These are phyloP conservation scores for Colletotrichum aenigma DNA, from an alignment of 2,329 filamentous ascomycete genomes.

Conservation along the genomic window DNA sequence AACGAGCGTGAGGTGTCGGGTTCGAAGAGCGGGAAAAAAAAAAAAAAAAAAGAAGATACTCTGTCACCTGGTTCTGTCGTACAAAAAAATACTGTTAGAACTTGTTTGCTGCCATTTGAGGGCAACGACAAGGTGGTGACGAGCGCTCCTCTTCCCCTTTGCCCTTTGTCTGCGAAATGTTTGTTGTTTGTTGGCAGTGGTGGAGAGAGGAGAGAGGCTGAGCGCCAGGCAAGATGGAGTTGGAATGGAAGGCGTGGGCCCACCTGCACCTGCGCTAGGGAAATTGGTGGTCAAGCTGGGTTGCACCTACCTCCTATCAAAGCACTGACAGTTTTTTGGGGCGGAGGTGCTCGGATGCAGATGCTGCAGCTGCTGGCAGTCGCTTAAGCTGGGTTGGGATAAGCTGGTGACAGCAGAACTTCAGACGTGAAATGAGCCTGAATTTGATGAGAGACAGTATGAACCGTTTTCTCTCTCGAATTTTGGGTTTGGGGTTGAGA, in stretches of 20 bases:
- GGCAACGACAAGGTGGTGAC: neutral
- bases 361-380: neutral
- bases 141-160: constrained; percentile 1
- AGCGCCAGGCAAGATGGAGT: constrained; percentile 13
- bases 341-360: neutral
- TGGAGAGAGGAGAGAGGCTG: constrained; percentile 18
- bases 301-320: constrained; percentile 18
- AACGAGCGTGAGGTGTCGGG: constrained; percentile 17
- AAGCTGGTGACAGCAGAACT: neutral
- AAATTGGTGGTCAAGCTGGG: constrained; percentile 16
- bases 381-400: neutral
- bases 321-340: constrained; percentile 6
- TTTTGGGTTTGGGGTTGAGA: neutral
- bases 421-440: neutral
- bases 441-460: neutral
- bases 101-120: constrained; percentile 11
- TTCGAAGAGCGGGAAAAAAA: neutral
- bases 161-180: constrained; percentile 9
- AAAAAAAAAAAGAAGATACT: neutral
- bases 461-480: neutral
- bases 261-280: constrained; percentile 17
- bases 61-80: constrained; percentile 4
- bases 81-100: constrained; percentile 5
- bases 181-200: constrained; percentile 16
- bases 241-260: constrained; percentile 14